Evolutionary conservation across 257 asterid species (phyloP).

Genomic region (Gentiana straminea): DNA sequence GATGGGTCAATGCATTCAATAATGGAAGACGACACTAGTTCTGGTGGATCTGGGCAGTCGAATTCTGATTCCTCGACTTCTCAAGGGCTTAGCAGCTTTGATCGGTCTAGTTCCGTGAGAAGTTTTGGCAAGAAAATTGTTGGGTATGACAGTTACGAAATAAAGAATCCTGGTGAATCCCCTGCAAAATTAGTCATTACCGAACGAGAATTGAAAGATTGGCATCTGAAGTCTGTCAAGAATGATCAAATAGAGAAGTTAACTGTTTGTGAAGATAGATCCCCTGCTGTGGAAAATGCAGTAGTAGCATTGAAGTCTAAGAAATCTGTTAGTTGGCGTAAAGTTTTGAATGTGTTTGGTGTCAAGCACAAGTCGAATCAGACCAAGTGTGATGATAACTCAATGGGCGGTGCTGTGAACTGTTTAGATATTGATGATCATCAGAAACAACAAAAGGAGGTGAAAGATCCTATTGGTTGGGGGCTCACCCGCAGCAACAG

Average conservation of each 20-base stretch:
- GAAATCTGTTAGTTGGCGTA: slow-evolving; percentile 57
- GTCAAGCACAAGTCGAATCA: slow-evolving; percentile 37
- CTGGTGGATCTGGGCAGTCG: slow-evolving; percentile 69
- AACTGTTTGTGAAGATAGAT: slow-evolving; percentile 19
- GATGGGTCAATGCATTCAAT: slow-evolving; percentile 92
- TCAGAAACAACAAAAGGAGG: slow-evolving; percentile 29
- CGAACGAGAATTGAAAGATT: slow-evolving; percentile 80
- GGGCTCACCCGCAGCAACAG: slow-evolving; percentile 55
- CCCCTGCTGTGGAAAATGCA: slow-evolving; percentile 19
- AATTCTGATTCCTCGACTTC: slow-evolving; percentile 86
- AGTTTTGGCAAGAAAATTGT: slow-evolving; percentile 59
- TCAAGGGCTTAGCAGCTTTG: slow-evolving; percentile 74
- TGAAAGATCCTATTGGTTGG: slow-evolving; percentile 24
- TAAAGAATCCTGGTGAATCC: slow-evolving; percentile 23
- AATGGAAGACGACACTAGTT: slow-evolving; percentile 70
- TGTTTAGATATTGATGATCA: slow-evolving; percentile 15
- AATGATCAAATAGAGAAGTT: slow-evolving; percentile 29
- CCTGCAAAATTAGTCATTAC: slow-evolving; percentile 80
- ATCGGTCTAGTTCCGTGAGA: slow-evolving; percentile 73
- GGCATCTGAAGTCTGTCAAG: slow-evolving; percentile 49
- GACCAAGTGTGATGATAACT: slow-evolving; percentile 23
- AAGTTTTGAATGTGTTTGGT: slow-evolving; percentile 52
- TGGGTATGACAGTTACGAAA: slow-evolving; percentile 18
- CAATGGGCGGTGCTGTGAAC: slow-evolving; percentile 19
- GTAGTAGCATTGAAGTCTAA: slow-evolving; percentile 24